Base-by-base conservation (phyloP, 1,284 basidiomycete genomes). In the Cryptococcus sp. region DNA sequence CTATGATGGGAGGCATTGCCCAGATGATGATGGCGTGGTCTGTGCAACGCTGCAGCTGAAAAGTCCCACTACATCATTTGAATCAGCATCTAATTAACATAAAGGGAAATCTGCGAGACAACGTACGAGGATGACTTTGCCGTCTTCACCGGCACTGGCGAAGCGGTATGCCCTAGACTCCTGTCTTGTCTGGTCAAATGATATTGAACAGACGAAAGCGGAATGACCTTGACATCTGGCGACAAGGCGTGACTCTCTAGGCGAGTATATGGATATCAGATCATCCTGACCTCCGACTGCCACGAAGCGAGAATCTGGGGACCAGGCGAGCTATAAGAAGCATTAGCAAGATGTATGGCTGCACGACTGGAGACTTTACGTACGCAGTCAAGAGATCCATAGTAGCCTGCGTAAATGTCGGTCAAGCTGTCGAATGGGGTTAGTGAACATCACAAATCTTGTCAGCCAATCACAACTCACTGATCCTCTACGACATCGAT, bases 221-320 rank as follows among this genome's bases (percentile, higher is more conserved):
- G 91, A 89, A 73, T 99, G 95, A 0, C 95, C 96, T 78, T 97
- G 93, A 79, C 94, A 97, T 50, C 94, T 84, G 3, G 95, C 95
- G n/a, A 99, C 86, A 15, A 98, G 86, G 10, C 92, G 85, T 69
- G 90, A 88, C 72, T 96, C 93, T 83, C 88, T 89, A 0, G 91
- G 90, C 0, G 93, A 92, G 73, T 91, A 91, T 61, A 96, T 89
- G 1, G 93, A 95, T 50, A 97, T 82, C 13, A 99, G 83, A 71
- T 99, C 95, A 73, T 99, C 95, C 81, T 98, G 87, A 0, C 89
- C 89, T n/a, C 89, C 89, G 0, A 91, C 91, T 55, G 96, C 79
- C 38, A 98, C 87, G 70, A 96, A 94, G 43, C 92, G 86, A 20
- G 91, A 91, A 76, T 98, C 94, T 1, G 93, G 93, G 10, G 92